These are phyloP conservation scores for Gracilariopsis chorda DNA, from an alignment of 23 red algal genomes.

Conservation along the genomic window DNA sequence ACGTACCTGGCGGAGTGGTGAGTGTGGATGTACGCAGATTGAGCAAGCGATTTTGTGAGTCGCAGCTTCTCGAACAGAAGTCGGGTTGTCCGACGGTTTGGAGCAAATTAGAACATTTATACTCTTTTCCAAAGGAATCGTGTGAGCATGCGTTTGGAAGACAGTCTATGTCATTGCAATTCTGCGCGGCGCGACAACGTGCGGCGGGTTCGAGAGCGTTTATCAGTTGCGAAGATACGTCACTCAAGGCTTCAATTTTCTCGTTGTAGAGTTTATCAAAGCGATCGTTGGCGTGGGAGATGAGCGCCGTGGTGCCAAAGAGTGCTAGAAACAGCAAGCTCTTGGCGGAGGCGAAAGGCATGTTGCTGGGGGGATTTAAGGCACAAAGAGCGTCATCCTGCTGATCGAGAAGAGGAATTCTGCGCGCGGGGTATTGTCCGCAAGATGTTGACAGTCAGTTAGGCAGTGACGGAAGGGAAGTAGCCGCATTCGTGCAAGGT, in stretches of 20 bases:
- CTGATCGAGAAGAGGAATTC: too few species aligned
- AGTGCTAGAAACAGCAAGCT: too few species aligned
- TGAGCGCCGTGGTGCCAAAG: too few species aligned
- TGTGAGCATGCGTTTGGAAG: background rate
- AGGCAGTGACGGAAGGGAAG: too few species aligned
- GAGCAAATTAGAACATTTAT: background rate
- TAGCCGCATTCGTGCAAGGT: too few species aligned
- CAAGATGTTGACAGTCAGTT: too few species aligned
- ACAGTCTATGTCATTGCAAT: background rate
- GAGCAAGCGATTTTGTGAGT: background rate
- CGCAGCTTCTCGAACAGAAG: background rate
- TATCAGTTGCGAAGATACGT: background rate
- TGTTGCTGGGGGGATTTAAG: too few species aligned
- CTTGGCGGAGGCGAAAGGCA: too few species aligned
- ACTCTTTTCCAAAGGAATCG: background rate
- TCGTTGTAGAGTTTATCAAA: background rate
- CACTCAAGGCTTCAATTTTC: background rate
- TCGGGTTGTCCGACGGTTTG: background rate
- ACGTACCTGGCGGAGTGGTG: background rate
- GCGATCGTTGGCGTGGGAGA: background rate
- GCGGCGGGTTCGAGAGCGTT: background rate
- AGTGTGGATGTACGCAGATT: background rate
- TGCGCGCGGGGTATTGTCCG: too few species aligned
- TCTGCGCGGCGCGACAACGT: conserved; percentile 4
- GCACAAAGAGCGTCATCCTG: too few species aligned